These are phyloP conservation scores for Hypericum androsaemum DNA, from an alignment of 345 rosid genomes.

Conservation along the genomic window DNA sequence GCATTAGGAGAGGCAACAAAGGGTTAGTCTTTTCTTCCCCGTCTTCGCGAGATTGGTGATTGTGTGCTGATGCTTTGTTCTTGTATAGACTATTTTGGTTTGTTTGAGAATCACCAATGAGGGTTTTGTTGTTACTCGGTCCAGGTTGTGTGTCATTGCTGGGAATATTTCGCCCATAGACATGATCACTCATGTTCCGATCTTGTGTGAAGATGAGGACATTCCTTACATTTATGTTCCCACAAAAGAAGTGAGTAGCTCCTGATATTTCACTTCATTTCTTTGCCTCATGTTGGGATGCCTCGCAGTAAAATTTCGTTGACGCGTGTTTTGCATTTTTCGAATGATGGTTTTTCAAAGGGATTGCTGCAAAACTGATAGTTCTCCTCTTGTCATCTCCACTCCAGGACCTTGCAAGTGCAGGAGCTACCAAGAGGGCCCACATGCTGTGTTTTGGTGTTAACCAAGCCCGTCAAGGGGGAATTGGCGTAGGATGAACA, in stretches of 20 bases:
- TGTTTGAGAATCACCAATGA: not conserved
- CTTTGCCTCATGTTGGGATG: not conserved
- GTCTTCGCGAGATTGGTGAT: no score
- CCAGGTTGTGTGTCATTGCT: slow-evolving; percentile 85
- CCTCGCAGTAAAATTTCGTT: not conserved
- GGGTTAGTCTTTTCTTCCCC: slow-evolving; percentile 39
- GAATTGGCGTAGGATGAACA: slow-evolving; percentile 58
- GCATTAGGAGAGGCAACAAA: slow-evolving; percentile 77
- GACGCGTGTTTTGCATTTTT: no score
- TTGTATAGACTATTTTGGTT: no score
- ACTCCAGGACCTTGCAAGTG: slow-evolving; percentile 84
- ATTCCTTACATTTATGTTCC: slow-evolving; percentile 82
- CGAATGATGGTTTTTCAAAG: no score
- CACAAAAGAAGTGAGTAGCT: slow-evolving; percentile 72
- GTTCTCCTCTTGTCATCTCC: not conserved
- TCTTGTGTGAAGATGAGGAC: slow-evolving; percentile 82
- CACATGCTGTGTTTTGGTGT: slow-evolving; percentile 83
- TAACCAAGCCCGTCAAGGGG: slow-evolving; percentile 73
- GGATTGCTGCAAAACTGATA: not conserved
- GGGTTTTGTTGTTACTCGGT: slow-evolving; percentile 2
- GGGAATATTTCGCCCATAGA: slow-evolving; percentile 97
- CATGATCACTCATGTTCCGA: slow-evolving; percentile 87
- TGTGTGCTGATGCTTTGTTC: no score
- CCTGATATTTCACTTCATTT: no score
- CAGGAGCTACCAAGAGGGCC: slow-evolving; percentile 92